Conservation (phyloP, 2,329 filamentous ascomycete species). For the Amauroascus verrucosus region DNA sequence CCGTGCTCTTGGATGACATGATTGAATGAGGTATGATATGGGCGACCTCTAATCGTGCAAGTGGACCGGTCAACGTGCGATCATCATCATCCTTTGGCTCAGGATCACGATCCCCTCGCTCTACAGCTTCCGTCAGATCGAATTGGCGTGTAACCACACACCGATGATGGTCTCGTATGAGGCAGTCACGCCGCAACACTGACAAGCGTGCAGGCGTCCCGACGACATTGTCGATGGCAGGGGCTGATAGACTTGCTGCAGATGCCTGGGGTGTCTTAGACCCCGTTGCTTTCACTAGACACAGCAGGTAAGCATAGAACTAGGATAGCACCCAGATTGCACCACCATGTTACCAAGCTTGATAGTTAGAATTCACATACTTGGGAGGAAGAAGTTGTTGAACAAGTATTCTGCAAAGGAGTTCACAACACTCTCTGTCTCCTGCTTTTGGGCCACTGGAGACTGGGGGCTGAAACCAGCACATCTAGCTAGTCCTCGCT, state of each 20-base stretch:
- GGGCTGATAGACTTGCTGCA: slow-evolving; percentile 14
- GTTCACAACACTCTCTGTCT: slow-evolving; percentile 10
- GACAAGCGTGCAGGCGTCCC: slow-evolving; percentile 2
- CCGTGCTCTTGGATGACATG: not conserved
- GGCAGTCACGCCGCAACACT: slow-evolving; percentile 12
- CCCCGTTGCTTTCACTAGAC: slow-evolving; percentile 16
- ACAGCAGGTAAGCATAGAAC: not conserved
- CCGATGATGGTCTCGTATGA: slow-evolving; percentile 18
- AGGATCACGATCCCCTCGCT: slow-evolving; percentile 13
- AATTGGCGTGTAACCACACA: slow-evolving; percentile 18
- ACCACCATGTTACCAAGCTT: not conserved
- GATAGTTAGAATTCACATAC: slow-evolving; percentile 12
- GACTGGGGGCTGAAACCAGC: slow-evolving; percentile 9
- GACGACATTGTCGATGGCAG: slow-evolving; percentile 6
- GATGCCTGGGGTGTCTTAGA: slow-evolving; percentile 17
- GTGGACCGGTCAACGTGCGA: slow-evolving; percentile 11
- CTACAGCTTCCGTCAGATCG: slow-evolving; percentile 16
- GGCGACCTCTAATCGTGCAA: slow-evolving; percentile 18
- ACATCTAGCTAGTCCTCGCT: slow-evolving; percentile 9
- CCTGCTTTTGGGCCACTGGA: slow-evolving; percentile 6
- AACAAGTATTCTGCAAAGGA: slow-evolving; percentile 17
- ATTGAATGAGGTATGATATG: slow-evolving; percentile 20
- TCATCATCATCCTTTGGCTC: slow-evolving; percentile 17
- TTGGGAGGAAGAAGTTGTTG: slow-evolving; percentile 17
- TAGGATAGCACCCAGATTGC: not conserved